phyloP scores from a whole-genome alignment of 495 filamentous ascomycete genomes.

The Xylona heveae region DNA sequence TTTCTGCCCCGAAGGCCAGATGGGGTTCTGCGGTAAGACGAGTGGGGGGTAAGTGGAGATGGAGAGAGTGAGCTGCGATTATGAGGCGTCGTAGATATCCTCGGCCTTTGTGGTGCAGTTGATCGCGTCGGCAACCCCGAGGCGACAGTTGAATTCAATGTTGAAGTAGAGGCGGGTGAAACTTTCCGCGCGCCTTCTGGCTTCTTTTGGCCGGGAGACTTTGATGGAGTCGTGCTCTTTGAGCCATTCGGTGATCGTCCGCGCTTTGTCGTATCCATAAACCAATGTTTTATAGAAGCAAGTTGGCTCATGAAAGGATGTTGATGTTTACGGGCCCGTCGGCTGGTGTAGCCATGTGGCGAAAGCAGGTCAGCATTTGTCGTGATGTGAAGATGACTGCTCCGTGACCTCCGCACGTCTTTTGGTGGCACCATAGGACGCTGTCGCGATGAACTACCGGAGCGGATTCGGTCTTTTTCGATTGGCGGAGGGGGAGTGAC shows the following conservation, averaged over 20 bases:
- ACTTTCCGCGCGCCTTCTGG: no score
- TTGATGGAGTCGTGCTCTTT: slow-evolving; percentile 12
- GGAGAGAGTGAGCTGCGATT: slow-evolving; percentile 80
- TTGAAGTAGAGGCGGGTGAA: no score
- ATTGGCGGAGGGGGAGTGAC: slow-evolving; percentile 41
- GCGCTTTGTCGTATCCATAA: slow-evolving; percentile 55
- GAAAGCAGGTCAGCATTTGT: slow-evolving; percentile 42
- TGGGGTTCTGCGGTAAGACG: slow-evolving; percentile 47
- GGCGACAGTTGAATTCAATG: no score
- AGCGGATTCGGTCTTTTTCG: slow-evolving; percentile 58
- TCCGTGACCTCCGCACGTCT: slow-evolving; percentile 44
- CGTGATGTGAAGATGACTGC: slow-evolving; percentile 64
- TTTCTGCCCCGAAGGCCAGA: slow-evolving; percentile 76
- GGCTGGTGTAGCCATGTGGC: slow-evolving; percentile 31
- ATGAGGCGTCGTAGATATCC: slow-evolving; percentile 27
- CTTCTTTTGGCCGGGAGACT: no score
- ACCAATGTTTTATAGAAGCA: slow-evolving; percentile 75
- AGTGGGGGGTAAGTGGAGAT: slow-evolving; percentile 68
- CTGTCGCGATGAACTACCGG: slow-evolving; percentile 42
- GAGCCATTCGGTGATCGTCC: slow-evolving; percentile 43
- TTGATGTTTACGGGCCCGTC: slow-evolving; percentile 34
- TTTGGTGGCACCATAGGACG: slow-evolving; percentile 73
- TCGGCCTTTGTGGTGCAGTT: not conserved
- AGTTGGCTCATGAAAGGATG: slow-evolving; percentile 57
- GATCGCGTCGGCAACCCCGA: not conserved